Percentiles rank a stretch among this genome's conserved stretches.
phyloP scores from a whole-genome alignment of 1,284 basidiomycete species.

The Microbotryum violaceum region DNA sequence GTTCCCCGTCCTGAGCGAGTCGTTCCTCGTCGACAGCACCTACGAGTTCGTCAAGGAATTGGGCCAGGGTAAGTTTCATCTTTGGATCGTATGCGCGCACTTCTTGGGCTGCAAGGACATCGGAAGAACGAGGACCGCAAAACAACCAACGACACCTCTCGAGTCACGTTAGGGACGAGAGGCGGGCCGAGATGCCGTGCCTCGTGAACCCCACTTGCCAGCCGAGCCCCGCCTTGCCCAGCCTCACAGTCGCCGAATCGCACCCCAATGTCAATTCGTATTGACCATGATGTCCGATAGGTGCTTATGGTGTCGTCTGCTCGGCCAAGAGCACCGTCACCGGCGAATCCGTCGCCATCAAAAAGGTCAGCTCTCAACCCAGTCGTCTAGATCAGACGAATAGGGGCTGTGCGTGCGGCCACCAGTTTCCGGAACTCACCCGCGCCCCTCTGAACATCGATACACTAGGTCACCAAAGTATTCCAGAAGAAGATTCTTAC shows the following conservation, averaged over 20 bases:
- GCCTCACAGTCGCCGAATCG: not conserved
- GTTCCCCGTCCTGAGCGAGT: slow-evolving; percentile 29
- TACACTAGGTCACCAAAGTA: slow-evolving; percentile 73
- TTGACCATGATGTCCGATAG: slow-evolving; percentile 8
- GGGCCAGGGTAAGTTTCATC: slow-evolving; percentile 55
- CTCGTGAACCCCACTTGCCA: not conserved
- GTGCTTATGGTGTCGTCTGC: slow-evolving; percentile 37
- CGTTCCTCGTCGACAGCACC: slow-evolving; percentile 63
- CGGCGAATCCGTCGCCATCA: slow-evolving; percentile 64
- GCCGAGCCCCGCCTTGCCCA: not conserved
- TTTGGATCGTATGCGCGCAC: not conserved
- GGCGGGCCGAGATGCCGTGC: not conserved
- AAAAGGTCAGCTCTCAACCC: slow-evolving; percentile 51
- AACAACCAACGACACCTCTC: not conserved
- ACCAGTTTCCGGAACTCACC: too few species aligned
- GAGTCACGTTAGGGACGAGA: not conserved
- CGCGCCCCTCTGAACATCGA: too few species aligned
- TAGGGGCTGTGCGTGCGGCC: too few species aligned
- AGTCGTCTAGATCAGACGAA: not conserved
- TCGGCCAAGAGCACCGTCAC: slow-evolving; percentile 33
- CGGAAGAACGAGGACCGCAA: not conserved
- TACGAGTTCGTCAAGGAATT: slow-evolving; percentile 93
- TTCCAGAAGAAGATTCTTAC: slow-evolving; percentile 94
- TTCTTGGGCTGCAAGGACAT: not conserved
- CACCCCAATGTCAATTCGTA: not conserved